Evolutionary conservation across 139 green algal genomes (phyloP), one percentile per base, ranked within the genome.

Genomic region (Asterochloris sp.): DNA sequence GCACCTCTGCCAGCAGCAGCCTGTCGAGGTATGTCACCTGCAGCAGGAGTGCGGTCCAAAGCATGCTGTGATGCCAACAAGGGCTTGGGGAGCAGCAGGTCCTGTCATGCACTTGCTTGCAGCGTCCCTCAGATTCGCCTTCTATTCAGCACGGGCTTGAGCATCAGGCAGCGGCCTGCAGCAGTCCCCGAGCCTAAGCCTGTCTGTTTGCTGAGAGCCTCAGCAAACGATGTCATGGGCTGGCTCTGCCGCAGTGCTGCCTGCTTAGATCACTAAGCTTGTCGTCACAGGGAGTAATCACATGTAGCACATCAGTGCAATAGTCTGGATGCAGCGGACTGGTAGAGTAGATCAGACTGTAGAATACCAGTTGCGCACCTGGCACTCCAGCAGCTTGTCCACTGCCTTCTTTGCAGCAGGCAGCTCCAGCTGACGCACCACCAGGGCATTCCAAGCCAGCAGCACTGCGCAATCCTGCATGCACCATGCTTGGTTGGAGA

Each of bases 351-450:
- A 0, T 11, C 61, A 63, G 60, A 73, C 1, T 4, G 1, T 73
- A 77, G 16, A 60, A 38, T 21, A 75, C 26, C 17, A 38, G n/a
- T 21, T 28, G 0, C 10, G 17, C 24, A 86, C 89, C 84, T 91
- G 87, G 62, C 87, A 85, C 63, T 95, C 90, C 15, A 93, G 47
- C 78, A 96, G 86, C 86, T 95, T 95, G 0, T 78, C n/a, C 9
- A 91, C 83, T 0, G 92, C 93, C 83, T 96, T 96, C 47, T 88
- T 87, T 16, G 84, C 88, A 8, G 73, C 62, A 12, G 68, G 82
- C 6, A 88, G 78, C 17, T 90, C 80, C 78, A 96, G 88, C 15
- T 76, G 54, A 6, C 80, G 68, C 47, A 96, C 80, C n/a, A 92
- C 71, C 24, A 84, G 23, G 13, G 69, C 78, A 54, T 13, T 88